Conservation (phyloP, 768 basidiomycete species). For the Russula vinacea region DNA sequence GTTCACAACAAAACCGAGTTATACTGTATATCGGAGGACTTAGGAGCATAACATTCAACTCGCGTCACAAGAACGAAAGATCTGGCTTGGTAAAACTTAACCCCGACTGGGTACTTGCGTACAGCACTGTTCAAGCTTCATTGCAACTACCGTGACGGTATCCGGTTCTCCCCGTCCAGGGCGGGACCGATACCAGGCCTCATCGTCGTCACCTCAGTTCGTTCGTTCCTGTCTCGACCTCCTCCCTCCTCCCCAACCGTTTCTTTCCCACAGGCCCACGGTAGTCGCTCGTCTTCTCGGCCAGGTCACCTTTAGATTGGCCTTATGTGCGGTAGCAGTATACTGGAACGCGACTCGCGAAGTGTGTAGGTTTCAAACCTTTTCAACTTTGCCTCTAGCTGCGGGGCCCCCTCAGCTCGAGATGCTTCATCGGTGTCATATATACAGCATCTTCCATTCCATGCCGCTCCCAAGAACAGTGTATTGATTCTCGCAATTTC, state of each 20-base stretch:
- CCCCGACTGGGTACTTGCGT: not conserved
- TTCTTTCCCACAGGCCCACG: not conserved
- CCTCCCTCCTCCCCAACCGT: not conserved
- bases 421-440: not conserved
- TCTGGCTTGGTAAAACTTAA: not conserved
- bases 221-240: not conserved
- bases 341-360: not conserved
- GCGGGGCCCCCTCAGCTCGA: slow-evolving; percentile 15
- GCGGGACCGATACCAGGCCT: not conserved
- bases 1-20: not conserved
- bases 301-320: not conserved
- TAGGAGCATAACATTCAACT: not conserved
- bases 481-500: not conserved
- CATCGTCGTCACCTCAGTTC: slow-evolving; percentile 20
- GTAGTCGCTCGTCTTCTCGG: not conserved
- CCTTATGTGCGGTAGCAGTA: not conserved
- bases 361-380: no score
- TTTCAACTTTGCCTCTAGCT: not conserved
- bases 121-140: not conserved
- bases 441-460: not conserved
- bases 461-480: not conserved
- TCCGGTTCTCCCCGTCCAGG: not conserved
- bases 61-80: not conserved
- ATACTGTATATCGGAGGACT: not conserved
- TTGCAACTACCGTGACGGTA: no score